Percentiles rank a stretch among this genome's conserved stretches.
Conservation (phyloP, 352 stramenopile species). For the Pythium dissotocum region DNA sequence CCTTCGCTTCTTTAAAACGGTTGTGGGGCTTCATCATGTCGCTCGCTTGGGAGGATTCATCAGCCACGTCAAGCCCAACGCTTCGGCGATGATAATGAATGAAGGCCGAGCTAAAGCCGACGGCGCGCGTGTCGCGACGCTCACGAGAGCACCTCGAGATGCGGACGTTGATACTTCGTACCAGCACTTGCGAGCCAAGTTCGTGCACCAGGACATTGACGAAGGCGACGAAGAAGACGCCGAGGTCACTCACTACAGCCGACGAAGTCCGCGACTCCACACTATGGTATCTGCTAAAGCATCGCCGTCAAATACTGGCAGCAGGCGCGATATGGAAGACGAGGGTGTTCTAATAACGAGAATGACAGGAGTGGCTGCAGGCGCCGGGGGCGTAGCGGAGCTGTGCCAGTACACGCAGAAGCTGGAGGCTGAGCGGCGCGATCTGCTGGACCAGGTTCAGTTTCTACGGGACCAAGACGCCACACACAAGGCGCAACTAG, state of each 20-base stretch:
- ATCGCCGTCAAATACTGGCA: background rate
- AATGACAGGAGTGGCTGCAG: background rate
- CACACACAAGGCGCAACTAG: conserved; percentile 36
- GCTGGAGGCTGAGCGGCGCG: conserved; percentile 48
- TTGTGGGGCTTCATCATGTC: background rate
- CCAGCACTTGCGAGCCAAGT: conserved; percentile 13
- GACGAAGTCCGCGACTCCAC: background rate
- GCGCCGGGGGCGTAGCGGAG: conserved; percentile 28
- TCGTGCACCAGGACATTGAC: conserved; percentile 10
- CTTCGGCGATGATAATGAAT: conserved; percentile 4
- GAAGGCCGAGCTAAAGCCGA: conserved; percentile 5
- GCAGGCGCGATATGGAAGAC: background rate
- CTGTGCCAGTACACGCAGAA: conserved; percentile 55
- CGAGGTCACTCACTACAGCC: background rate
- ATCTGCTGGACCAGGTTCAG: conserved; percentile 44
- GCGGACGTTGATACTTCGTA: conserved; percentile 7
- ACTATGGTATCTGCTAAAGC: background rate
- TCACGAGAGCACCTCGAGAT: background rate
- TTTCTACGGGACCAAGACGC: conserved; percentile 40
- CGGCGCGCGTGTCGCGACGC: background rate
- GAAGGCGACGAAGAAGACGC: conserved; percentile 13
- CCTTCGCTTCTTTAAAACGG: background rate
- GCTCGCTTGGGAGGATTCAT: background rate
- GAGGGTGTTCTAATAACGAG: background rate
- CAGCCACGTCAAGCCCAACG: background rate